phyloP scores from a whole-genome alignment of 2,329 filamentous ascomycete genomes.

The Hypoxylon sp. region DNA sequence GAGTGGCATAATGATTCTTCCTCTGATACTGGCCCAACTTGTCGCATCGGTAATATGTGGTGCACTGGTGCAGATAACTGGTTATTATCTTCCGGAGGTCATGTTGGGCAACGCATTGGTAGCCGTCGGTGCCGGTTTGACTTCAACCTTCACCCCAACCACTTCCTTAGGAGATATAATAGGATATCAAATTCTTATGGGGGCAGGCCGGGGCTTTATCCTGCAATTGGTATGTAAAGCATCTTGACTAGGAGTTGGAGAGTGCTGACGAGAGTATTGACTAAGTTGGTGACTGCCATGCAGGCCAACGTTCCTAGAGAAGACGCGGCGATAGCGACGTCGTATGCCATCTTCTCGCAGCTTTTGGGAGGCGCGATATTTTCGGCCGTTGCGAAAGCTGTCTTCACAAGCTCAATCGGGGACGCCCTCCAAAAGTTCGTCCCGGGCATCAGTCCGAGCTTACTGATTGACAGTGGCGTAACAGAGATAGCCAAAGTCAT shows the following conservation, averaged over 20 bases:
- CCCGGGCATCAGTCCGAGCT: constrained; percentile 55
- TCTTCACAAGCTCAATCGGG: constrained; percentile 65
- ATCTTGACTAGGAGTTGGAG: neutral
- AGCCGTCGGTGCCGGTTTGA: constrained; percentile 55
- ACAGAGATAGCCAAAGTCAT: constrained; percentile 59
- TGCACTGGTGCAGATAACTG: constrained; percentile 45
- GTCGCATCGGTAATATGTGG: constrained; percentile 47
- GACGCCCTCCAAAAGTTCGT: constrained; percentile 60
- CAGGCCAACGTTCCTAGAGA: constrained; percentile 49
- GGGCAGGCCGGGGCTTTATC: constrained; percentile 50
- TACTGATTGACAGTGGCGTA: constrained; percentile 60
- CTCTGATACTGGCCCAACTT: constrained; percentile 50
- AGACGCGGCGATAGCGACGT: constrained; percentile 49
- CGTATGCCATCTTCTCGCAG: constrained; percentile 65
- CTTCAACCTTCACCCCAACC: constrained; percentile 52
- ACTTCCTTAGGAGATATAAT: constrained; percentile 54
- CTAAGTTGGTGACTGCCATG: constrained; percentile 49
- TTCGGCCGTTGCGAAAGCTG: constrained; percentile 66
- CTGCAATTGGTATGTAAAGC: constrained; percentile 48
- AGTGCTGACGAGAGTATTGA: constrained; percentile 13
- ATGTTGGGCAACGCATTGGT: constrained; percentile 52
- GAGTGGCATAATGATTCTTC: constrained; percentile 50
- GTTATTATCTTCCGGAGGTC: constrained; percentile 57
- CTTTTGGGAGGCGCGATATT: constrained; percentile 66
- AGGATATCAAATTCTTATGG: constrained; percentile 54